These are phyloP conservation scores for Iberis pinnata DNA, from an alignment of 345 rosid species.

Conservation along the genomic window DNA sequence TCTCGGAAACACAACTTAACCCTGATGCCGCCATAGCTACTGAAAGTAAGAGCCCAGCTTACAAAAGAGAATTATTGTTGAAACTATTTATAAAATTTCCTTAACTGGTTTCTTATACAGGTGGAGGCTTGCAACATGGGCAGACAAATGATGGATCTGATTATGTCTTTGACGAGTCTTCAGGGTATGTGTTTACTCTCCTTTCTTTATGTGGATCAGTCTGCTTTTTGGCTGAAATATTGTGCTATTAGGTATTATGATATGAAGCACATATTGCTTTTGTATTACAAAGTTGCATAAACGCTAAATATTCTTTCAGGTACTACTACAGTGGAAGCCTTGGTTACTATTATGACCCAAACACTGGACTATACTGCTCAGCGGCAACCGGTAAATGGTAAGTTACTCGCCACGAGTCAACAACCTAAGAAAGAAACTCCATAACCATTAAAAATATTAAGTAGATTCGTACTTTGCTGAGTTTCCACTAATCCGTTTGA, in stretches of 20 bases:
- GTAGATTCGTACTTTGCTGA: background rate
- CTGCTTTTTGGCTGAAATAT: slow-evolving; percentile 1
- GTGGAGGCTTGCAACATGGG: slow-evolving; percentile 34
- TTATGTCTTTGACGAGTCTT: slow-evolving; percentile 76
- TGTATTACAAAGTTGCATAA: slow-evolving; percentile 1
- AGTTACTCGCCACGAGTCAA: background rate
- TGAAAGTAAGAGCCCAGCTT: slow-evolving; percentile 28
- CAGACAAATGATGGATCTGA: slow-evolving; percentile 40
- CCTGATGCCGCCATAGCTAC: slow-evolving; percentile 26
- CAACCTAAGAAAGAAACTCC: background rate
- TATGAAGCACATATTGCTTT: background rate
- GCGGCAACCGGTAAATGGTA: slow-evolving; percentile 92
- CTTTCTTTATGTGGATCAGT: background rate
- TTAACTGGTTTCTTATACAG: slow-evolving; percentile 35
- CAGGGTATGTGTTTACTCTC: slow-evolving; percentile 53
- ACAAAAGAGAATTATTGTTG: background rate
- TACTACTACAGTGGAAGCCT: slow-evolving; percentile 87
- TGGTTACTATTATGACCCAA: slow-evolving; percentile 87
- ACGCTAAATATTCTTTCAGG: slow-evolving; percentile 34
- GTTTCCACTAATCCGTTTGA: background rate
- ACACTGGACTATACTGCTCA: slow-evolving; percentile 67
- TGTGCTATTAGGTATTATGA: background rate
- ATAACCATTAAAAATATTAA: background rate
- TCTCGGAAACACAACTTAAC: slow-evolving; percentile 31
- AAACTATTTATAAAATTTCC: background rate